Evolutionary conservation across 345 rosid species (phyloP).

Genomic region (Rhodamnia rubescens): DNA sequence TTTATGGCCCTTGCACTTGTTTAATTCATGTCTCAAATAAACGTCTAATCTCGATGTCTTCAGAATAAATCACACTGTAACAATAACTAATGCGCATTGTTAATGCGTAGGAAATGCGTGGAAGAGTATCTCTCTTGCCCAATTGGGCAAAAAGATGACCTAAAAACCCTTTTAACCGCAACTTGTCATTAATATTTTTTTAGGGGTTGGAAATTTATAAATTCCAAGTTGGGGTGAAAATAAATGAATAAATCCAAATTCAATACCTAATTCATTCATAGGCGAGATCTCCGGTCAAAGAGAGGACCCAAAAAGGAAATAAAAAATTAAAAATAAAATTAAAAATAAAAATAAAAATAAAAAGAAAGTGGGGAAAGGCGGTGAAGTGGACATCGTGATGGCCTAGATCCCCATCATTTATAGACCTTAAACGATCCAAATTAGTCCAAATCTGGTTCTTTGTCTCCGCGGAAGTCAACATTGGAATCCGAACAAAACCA

Average conservation of each 20-base stretch:
- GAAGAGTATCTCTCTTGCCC: not conserved
- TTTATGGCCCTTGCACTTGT: not conserved
- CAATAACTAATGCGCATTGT: not conserved
- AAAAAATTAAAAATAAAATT: too few relatives aligned
- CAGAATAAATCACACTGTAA: too few relatives aligned
- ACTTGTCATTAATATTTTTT: not conserved
- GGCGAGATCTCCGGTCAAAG: not conserved
- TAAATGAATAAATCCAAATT: not conserved
- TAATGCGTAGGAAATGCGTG: not conserved
- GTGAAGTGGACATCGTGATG: not conserved
- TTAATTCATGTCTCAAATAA: not conserved
- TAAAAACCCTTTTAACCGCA: not conserved
- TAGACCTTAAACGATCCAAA: not conserved
- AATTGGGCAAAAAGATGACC: not conserved
- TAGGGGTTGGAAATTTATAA: not conserved
- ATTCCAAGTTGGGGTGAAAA: too few relatives aligned
- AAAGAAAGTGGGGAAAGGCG: not conserved
- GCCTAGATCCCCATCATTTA: not conserved
- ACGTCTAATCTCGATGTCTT: not conserved
- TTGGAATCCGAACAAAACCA: not conserved
- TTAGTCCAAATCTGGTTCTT: not conserved
- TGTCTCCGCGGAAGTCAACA: constrained; percentile 3
- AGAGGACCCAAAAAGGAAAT: not conserved
- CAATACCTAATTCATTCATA: not conserved
- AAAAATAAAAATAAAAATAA: not conserved